These are phyloP conservation scores for Cryptococcus maquisensis DNA, from an alignment of 1,284 basidiomycete species.

Conservation along the genomic window DNA sequence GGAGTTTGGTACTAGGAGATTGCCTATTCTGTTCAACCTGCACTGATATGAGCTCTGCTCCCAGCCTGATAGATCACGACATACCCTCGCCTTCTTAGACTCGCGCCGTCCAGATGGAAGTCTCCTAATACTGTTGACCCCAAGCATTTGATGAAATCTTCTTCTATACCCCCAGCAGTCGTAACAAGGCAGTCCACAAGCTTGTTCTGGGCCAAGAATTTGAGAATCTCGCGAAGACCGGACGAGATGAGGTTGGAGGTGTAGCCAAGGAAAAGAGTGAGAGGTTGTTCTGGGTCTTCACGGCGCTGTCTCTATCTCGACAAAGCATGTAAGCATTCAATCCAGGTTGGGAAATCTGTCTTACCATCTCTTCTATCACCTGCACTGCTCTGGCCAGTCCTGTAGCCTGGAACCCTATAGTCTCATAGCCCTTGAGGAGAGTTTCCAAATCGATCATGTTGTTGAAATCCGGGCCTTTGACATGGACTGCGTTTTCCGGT, in stretches of 20 bases:
- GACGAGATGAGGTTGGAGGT: conserved; percentile 99
- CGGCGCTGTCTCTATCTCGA: conserved; percentile 36
- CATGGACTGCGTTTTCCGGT: conserved; percentile 65
- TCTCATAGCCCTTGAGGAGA: conserved; percentile 74
- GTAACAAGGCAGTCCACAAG: conserved; percentile 89
- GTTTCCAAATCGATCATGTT: conserved; percentile 62
- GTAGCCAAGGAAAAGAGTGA: conserved; percentile 89
- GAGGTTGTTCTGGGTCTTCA: conserved; percentile 37
- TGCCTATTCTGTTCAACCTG: conserved; percentile 92
- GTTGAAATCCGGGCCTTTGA: conserved; percentile 86
- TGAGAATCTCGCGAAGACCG: conserved; percentile 87
- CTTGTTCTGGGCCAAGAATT: conserved; percentile 89
- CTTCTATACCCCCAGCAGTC: conserved; percentile 96
- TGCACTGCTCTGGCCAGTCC: conserved; percentile 78
- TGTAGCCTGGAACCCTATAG: conserved; percentile 94
- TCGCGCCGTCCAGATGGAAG: conserved; percentile 86
- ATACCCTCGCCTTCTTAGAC: conserved; percentile 71
- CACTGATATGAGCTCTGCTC: not conserved
- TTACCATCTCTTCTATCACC: conserved; percentile 48
- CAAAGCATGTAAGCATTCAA: not conserved
- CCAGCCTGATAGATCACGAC: conserved; percentile 5
- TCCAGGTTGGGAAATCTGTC: conserved; percentile 23
- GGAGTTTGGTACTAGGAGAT: conserved; percentile 94
- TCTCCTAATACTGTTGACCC: conserved; percentile 93
- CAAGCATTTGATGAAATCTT: conserved; percentile 98